Conservation (phyloP, 2,329 filamentous ascomycete genomes). For the Aspergillus ibericus region DNA sequence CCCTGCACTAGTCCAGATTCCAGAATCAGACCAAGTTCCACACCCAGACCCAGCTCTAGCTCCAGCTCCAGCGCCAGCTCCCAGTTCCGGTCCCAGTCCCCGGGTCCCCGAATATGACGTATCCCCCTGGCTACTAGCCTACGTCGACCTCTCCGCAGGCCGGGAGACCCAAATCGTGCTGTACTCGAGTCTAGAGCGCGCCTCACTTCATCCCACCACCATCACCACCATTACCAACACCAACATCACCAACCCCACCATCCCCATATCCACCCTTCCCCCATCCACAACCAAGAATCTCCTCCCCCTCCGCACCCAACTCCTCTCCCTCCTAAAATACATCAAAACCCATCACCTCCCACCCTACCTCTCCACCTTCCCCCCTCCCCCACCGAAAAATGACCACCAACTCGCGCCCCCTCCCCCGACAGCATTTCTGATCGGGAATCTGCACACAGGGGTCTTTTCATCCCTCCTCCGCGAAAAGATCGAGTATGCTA, state of each 20-base stretch:
- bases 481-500: background rate
- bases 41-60: conserved; percentile 9
- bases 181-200: conserved; percentile 42
- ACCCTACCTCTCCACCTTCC: background rate
- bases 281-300: background rate
- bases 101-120: background rate
- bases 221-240: conserved; percentile 1
- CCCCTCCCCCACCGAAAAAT: background rate
- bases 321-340: conserved; percentile 4
- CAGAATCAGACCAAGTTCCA: background rate
- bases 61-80: conserved; percentile 15
- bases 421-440: conserved; percentile 29
- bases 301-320: conserved; percentile 1
- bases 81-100: background rate
- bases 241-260: background rate
- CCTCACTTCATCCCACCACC: background rate
- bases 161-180: conserved; percentile 44
- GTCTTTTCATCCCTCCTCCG: conserved; percentile 29
- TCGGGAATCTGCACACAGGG: conserved; percentile 39
- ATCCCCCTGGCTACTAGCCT: conserved; percentile 41
- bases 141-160: conserved; percentile 40
- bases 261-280: background rate
- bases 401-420: conserved; percentile 10
- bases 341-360: conserved; percentile 8
- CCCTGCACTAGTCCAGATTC: too few relatives aligned